Base-by-base conservation (phyloP, 495 filamentous ascomycete species). In the Astrothelium subdiscretum region DNA sequence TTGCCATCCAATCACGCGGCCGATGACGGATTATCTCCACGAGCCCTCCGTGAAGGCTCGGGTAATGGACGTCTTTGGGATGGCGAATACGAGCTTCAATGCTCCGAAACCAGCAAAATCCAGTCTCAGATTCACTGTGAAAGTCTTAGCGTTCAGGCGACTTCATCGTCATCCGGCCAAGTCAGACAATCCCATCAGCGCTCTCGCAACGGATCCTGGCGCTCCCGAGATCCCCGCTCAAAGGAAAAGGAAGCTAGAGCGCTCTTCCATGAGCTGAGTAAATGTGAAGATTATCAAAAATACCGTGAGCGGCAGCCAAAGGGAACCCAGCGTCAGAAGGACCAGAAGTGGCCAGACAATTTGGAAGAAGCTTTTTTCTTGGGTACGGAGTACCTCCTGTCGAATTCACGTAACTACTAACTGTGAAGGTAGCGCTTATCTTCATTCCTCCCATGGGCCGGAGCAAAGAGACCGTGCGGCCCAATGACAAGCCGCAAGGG, bases 321-420 rank as follows among this genome's bases (percentile, higher is more conserved):
- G 61, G 77, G 79, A 63, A 76, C 77, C 61, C 77, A 79, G 43
- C 77, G 78, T 57, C 74, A 77, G 66, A 76, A 77, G n/a, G 80
- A 83, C 64, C 73, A 81, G 59, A 78, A 87, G 66, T 97, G 92
- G 92, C 87, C 91, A 4, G 85, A 91, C 65, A 76, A 85, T 65
- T 74, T 97, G 18, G 94, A 98, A 72, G 80, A 86, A 71, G 88
- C 89, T 20, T 97, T 98, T 69, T 85, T 94, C 69, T 87, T 90
- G 75, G 92, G 94, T 97, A 77, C 24, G 61, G 22, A 6, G 15
- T 13, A 32, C 35, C 3, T 24, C 43, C 1, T 20, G 27, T 15
- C 76, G 80, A 66, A 15, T 58, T 27, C 20, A 32, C 10, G 32
- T 42, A 58, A 15, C 26, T 18, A 29, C 32, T 35, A 20, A 35